Evolutionary conservation across 1,284 basidiomycete species (phyloP), one percentile per base, ranked within the genome.

Genomic region (Ceratobasidium theobromae): DNA sequence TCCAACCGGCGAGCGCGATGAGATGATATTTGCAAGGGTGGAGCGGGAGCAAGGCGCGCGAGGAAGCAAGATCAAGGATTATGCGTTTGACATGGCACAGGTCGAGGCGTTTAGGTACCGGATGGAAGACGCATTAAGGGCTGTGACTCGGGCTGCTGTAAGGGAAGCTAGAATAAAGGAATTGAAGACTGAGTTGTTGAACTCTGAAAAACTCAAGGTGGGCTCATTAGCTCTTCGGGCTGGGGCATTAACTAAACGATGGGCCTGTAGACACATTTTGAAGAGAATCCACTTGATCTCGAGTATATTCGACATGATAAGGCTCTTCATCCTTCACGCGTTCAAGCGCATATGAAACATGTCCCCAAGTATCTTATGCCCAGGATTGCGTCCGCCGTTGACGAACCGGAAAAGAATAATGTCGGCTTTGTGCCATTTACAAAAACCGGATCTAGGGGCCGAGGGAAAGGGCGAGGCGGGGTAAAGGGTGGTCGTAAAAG

Each of bases 91-190:
- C 76, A 87, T 91, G 90, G 84, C 86, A 77, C 88, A 97, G 79
- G 93, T 98, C 43, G 95, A 98, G 72, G 95, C 93, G n/a, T 99
- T 99, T 80, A 81, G 95, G 71, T 99, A 99, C 78, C 85, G 97
- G 58, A 98, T 98, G 93, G 92, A 95, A 74, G 97, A 99, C 75
- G 97, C 94, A 1, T 76, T 99, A 71, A 82, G 93, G 70, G 84
- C 88, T 57, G 95, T 98, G 25, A 99, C 96, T 55, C 82, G 87
- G 69, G 88, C 85, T 67, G 86, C 89, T 4, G 87, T 99, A 68
- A 85, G 87, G 71, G 97, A 99, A 76, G 97, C 97, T 1, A 80
- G 95, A 70, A 83, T 98, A 57, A 96, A 96, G 76, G 97, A 99
- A 77, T 79, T 99, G 72, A 96, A 97, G 77, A 79, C 86, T 52